Percentiles rank a stretch among this genome's conserved stretches.
phyloP scores from a whole-genome alignment of 306 rosid genomes.

The Trifolium pratense region DNA sequence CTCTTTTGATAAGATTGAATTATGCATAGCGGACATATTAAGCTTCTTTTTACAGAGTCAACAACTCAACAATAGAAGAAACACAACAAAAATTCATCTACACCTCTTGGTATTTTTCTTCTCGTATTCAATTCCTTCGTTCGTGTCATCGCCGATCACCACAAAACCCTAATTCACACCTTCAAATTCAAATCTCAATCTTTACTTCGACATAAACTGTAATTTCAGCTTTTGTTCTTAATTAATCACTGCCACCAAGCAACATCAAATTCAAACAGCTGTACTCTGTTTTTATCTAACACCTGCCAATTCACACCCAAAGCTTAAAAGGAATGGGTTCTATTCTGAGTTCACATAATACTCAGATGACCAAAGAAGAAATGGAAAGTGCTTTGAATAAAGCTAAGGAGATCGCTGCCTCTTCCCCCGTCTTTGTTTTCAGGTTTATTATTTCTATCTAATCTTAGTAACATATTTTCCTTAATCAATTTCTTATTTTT shows the following conservation, averaged over 20 bases:
- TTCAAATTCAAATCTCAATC: not conserved
- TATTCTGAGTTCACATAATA: slow-evolving; percentile 21
- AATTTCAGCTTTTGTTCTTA: not conserved
- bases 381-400: slow-evolving; percentile 47
- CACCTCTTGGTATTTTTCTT: not conserved
- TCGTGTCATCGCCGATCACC: not conserved
- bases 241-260: slow-evolving; percentile 18
- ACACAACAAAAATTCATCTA: not conserved
- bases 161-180: not conserved
- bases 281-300: slow-evolving; percentile 32
- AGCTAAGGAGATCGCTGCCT: slow-evolving; percentile 44
- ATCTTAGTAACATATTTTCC: not conserved
- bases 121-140: not conserved
- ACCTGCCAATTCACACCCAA: slow-evolving; percentile 29
- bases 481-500: not conserved
- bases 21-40: not conserved
- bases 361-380: slow-evolving; percentile 37
- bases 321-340: slow-evolving; percentile 43
- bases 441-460: slow-evolving; percentile 35
- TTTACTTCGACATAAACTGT: not conserved
- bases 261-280: slow-evolving; percentile 25
- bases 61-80: too few species aligned
- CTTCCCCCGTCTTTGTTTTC: slow-evolving; percentile 47
- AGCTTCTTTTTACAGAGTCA: not conserved
- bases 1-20: too few species aligned